These are phyloP conservation scores for Rhododendron vialii DNA, from an alignment of 148 eudicot species.

Conservation along the genomic window DNA sequence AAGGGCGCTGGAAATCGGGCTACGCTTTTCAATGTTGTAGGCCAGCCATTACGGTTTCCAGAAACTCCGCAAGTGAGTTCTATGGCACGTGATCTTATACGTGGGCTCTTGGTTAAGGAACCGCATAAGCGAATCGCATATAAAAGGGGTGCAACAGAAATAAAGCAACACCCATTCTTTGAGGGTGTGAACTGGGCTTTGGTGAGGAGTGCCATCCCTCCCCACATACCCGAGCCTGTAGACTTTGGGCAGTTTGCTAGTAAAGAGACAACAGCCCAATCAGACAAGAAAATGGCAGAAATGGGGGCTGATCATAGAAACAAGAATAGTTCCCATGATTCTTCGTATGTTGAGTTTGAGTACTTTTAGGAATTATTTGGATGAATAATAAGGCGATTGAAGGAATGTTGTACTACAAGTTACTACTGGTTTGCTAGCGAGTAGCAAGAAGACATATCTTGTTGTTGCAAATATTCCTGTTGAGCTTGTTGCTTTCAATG, in stretches of 20 bases:
- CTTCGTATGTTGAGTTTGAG: slow-evolving; percentile 75
- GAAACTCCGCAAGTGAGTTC: slow-evolving; percentile 57
- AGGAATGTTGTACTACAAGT: not conserved
- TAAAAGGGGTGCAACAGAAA: slow-evolving; percentile 83
- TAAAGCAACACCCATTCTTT: slow-evolving; percentile 85
- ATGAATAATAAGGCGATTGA: not conserved
- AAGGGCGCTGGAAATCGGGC: slow-evolving; percentile 87
- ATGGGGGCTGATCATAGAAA: slow-evolving; percentile 27
- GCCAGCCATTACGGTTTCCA: slow-evolving; percentile 73
- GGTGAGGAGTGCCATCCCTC: slow-evolving; percentile 70
- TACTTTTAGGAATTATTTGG: slow-evolving; percentile 41
- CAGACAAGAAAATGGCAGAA: slow-evolving; percentile 47
- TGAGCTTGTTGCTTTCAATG: not conserved
- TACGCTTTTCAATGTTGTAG: slow-evolving; percentile 77
- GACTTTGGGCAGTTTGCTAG: slow-evolving; percentile 52
- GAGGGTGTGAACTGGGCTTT: slow-evolving; percentile 94
- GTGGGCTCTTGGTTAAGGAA: slow-evolving; percentile 74
- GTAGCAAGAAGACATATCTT: not conserved
- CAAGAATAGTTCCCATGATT: slow-evolving; percentile 35
- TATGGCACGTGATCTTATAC: slow-evolving; percentile 64
- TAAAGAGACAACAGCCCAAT: slow-evolving; percentile 36
- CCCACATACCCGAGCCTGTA: slow-evolving; percentile 59
- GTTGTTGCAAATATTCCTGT: not conserved
- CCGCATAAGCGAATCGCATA: slow-evolving; percentile 82
- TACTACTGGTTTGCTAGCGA: not conserved